These are phyloP conservation scores for Solanum lycopersicoides DNA, from an alignment of 257 asterid genomes.

Conservation along the genomic window DNA sequence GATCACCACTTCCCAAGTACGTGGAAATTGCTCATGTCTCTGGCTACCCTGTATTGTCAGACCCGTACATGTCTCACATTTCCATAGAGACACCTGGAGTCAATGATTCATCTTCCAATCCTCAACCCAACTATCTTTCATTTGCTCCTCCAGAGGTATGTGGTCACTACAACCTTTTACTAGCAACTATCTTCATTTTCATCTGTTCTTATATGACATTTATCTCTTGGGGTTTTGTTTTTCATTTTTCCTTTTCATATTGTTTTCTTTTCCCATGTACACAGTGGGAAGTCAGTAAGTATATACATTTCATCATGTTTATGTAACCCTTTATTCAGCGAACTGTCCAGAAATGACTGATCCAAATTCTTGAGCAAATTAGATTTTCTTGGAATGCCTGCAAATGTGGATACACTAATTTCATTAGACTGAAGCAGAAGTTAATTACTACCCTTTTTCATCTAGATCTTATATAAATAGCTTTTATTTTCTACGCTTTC, in stretches of 20 bases:
- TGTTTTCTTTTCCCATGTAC: neutral
- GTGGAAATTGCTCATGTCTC: slow-evolving; percentile 42
- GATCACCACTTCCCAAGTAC: slow-evolving; percentile 62
- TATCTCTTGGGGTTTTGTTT: neutral
- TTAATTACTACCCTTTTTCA: neutral
- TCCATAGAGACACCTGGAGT: slow-evolving; percentile 53
- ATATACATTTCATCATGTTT: neutral
- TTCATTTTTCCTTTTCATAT: neutral
- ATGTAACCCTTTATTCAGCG: neutral
- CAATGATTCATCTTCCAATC: slow-evolving; percentile 23
- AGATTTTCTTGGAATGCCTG: neutral
- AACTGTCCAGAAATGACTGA: neutral
- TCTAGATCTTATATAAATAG: neutral
- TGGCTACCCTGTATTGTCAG: slow-evolving; percentile 61
- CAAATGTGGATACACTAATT: neutral
- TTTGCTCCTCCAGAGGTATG: slow-evolving; percentile 93
- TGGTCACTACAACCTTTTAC: neutral
- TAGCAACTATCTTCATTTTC: neutral
- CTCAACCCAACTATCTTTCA: slow-evolving; percentile 49
- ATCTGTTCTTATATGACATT: neutral
- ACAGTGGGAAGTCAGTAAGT: neutral
- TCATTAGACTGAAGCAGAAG: neutral
- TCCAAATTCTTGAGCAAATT: neutral
- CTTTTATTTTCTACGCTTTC: neutral
- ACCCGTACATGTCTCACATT: slow-evolving; percentile 36